phyloP scores from a whole-genome alignment of 1,139 yeast genomes.

The Yamadazyma trypodendri region DNA sequence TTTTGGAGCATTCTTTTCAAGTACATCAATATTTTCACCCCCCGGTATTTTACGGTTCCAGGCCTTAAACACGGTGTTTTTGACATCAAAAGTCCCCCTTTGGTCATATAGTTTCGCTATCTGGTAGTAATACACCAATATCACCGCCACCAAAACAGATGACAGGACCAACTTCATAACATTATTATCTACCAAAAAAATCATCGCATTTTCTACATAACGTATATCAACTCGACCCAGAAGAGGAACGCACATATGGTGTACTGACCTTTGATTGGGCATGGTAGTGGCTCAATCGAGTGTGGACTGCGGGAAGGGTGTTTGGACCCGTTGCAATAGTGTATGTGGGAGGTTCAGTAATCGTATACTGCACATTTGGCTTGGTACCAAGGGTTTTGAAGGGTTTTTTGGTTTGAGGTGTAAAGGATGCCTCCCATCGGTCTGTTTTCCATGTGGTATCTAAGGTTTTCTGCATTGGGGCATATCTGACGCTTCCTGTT shows the following conservation, averaged over 20 bases:
- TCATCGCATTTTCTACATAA: not conserved
- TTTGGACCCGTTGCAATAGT: slow-evolving; percentile 8
- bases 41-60: not conserved
- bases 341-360: slow-evolving; percentile 15
- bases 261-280: slow-evolving; percentile 6
- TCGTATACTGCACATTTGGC: slow-evolving; percentile 13
- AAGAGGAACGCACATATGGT: not conserved
- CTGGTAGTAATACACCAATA: slow-evolving; percentile 18
- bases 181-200: not conserved
- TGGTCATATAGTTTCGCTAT: slow-evolving; percentile 3
- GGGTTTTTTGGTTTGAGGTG: not conserved
- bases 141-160: slow-evolving; percentile 8
- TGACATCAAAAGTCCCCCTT: not conserved
- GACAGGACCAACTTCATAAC: slow-evolving; percentile 1
- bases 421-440: slow-evolving; percentile 52
- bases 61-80: not conserved
- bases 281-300: slow-evolving; percentile 8
- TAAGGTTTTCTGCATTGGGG: slow-evolving; percentile 89
- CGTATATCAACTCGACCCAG: not conserved
- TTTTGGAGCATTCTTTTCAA: slow-evolving; percentile 23
- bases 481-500: slow-evolving; percentile 72
- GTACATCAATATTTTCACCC: not conserved
- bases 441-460: slow-evolving; percentile 64
- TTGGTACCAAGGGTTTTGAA: slow-evolving; percentile 3
- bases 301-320: slow-evolving; percentile 5